phyloP scores from a whole-genome alignment of 2,329 filamentous ascomycete species.

The Fusarium illudens region DNA sequence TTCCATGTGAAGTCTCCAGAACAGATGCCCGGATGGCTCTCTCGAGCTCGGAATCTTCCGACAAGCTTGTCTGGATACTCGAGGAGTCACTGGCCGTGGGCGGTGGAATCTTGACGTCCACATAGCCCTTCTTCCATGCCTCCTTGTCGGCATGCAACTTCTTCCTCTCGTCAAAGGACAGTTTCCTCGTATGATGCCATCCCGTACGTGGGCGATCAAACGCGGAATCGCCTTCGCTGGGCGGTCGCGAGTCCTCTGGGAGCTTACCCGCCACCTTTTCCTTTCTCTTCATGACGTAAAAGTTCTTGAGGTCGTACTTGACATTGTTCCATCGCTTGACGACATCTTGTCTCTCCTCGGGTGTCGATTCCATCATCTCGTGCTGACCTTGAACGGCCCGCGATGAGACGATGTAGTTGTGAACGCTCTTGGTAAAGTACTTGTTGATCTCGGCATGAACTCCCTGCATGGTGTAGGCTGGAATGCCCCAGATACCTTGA shows the following conservation, averaged over 20 bases:
- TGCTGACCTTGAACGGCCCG: slow-evolving; percentile 78
- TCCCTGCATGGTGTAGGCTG: slow-evolving; percentile 85
- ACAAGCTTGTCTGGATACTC: slow-evolving; percentile 15
- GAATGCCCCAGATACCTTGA: slow-evolving; percentile 71
- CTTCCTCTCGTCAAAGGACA: slow-evolving; percentile 61
- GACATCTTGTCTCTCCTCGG: slow-evolving; percentile 70
- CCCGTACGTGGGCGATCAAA: slow-evolving; percentile 51
- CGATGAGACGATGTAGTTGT: slow-evolving; percentile 82
- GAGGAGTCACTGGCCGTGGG: slow-evolving; percentile 22
- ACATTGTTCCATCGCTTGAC: slow-evolving; percentile 70
- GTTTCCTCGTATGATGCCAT: slow-evolving; percentile 58
- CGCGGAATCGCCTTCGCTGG: slow-evolving; percentile 22
- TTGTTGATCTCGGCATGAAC: slow-evolving; percentile 80
- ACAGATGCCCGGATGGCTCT: slow-evolving; percentile 76
- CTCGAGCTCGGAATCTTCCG: slow-evolving; percentile 71
- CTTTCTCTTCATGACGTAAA: slow-evolving; percentile 62
- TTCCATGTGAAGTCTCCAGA: slow-evolving; percentile 72
- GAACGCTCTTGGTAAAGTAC: slow-evolving; percentile 72
- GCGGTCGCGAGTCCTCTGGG: slow-evolving; percentile 32
- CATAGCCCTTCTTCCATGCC: slow-evolving; percentile 47
- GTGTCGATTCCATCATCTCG: slow-evolving; percentile 64
- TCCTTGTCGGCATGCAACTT: slow-evolving; percentile 59
- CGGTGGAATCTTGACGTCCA: slow-evolving; percentile 26
- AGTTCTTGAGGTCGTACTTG: slow-evolving; percentile 67
- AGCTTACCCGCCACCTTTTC: slow-evolving; percentile 51